phyloP scores from a whole-genome alignment of 2,329 filamentous ascomycete species.

The Colletotrichum sojae region DNA sequence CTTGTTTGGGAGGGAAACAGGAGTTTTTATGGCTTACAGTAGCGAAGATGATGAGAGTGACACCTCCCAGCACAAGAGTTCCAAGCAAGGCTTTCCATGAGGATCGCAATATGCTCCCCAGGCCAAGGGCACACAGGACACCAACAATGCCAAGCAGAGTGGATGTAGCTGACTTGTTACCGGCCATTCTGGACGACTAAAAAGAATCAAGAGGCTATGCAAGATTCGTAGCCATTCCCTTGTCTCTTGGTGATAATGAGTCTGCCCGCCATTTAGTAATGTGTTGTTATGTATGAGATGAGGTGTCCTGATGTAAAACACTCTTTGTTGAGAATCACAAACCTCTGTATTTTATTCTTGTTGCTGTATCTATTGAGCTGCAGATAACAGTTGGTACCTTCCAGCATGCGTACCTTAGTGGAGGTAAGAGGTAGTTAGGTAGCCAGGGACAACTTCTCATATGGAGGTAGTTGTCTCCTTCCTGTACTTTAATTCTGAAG shows the following conservation, averaged over 20 bases:
- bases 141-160: conserved; percentile 29
- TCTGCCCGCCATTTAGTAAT: conserved; percentile 2
- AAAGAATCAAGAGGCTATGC: not conserved
- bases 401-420: no score
- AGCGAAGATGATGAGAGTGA: conserved; percentile 46
- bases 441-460: no score
- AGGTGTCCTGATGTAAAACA: not conserved
- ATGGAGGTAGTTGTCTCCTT: no score
- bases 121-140: conserved; percentile 25
- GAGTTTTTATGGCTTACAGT: conserved; percentile 46
- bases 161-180: conserved; percentile 22
- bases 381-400: no score
- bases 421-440: no score
- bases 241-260: not conserved
- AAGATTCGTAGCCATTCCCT: not conserved
- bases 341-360: no score
- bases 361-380: no score
- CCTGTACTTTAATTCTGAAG: no score
- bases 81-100: conserved; percentile 29
- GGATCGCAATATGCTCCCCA: conserved; percentile 25
- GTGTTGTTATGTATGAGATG: conserved; percentile 8
- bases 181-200: conserved; percentile 2
- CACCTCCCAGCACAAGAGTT: conserved; percentile 7
- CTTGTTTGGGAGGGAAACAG: no score
- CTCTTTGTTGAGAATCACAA: not conserved